phyloP scores from a whole-genome alignment of 192 early-diverging fungal genomes.

The Diversispora epigaea region DNA sequence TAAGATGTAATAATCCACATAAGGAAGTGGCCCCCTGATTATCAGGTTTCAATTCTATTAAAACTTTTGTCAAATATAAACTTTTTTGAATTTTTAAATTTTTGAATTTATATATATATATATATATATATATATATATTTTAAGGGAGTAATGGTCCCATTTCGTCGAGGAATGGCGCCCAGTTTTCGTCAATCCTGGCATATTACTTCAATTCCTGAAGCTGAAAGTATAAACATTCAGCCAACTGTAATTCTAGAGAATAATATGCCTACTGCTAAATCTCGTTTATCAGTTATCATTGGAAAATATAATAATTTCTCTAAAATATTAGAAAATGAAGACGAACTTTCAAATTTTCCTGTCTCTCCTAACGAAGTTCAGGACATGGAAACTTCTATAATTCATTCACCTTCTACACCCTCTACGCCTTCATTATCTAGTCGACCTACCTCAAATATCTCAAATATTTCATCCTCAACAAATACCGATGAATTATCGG shows the following conservation, averaged over 20 bases:
- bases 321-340: not conserved
- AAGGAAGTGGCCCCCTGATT: too few species aligned
- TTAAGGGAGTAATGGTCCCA: not conserved
- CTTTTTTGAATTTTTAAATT: too few species aligned
- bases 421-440: not conserved
- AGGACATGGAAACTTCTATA: not conserved
- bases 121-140: too few species aligned
- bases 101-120: too few species aligned
- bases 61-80: too few species aligned
- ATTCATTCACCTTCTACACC: not conserved
- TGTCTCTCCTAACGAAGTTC: too few species aligned
- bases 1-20: too few species aligned
- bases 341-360: not conserved
- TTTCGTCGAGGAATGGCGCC: conserved; percentile 8
- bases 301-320: not conserved
- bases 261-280: conserved; percentile 11
- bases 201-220: conserved; percentile 17
- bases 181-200: conserved; percentile 20
- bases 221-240: conserved; percentile 23
- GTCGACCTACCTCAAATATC: not conserved
- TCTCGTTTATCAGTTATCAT: conserved; percentile 17
- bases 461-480: conserved; percentile 16
- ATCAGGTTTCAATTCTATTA: too few species aligned
- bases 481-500: conserved; percentile 14
- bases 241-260: conserved; percentile 21